Percentiles rank a stretch among this genome's conserved stretches.
Conservation (phyloP, 345 rosid species). For the Acer saccharum region DNA sequence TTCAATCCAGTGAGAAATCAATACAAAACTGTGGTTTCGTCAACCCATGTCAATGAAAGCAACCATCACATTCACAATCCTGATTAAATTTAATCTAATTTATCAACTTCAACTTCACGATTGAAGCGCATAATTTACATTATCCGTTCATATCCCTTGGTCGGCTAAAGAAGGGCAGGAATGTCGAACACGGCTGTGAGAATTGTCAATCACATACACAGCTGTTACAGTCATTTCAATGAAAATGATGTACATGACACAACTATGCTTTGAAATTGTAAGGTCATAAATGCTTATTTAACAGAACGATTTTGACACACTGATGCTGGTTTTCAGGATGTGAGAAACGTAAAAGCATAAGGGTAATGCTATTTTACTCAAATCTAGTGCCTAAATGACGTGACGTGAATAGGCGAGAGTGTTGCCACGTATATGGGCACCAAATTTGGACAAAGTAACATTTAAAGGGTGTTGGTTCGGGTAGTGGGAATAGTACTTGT, state of each 20-base stretch:
- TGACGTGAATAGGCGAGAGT: too few relatives aligned
- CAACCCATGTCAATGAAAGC: not conserved
- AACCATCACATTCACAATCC: not conserved
- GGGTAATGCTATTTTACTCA: too few relatives aligned
- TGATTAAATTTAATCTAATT: not conserved
- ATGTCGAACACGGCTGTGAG: conserved; percentile 24
- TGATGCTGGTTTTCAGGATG: not conserved
- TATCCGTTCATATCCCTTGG: not conserved
- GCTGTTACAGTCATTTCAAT: not conserved
- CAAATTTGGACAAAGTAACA: too few relatives aligned
- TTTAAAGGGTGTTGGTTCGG: too few relatives aligned
- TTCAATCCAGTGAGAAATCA: not conserved
- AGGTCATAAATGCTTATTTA: not conserved
- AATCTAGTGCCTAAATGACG: too few relatives aligned
- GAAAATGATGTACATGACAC: not conserved
- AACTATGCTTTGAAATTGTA: not conserved
- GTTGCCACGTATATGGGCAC: too few relatives aligned
- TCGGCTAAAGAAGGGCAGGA: not conserved
- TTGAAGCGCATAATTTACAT: not conserved
- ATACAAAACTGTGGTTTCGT: not conserved
- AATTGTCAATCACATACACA: not conserved
- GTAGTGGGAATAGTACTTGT: not conserved
- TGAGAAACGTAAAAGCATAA: not conserved
- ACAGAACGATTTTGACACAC: not conserved
- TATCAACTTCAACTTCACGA: not conserved